These are phyloP conservation scores for Aspergillus chevalieri DNA, from an alignment of 2,329 filamentous ascomycete species.

Conservation along the genomic window DNA sequence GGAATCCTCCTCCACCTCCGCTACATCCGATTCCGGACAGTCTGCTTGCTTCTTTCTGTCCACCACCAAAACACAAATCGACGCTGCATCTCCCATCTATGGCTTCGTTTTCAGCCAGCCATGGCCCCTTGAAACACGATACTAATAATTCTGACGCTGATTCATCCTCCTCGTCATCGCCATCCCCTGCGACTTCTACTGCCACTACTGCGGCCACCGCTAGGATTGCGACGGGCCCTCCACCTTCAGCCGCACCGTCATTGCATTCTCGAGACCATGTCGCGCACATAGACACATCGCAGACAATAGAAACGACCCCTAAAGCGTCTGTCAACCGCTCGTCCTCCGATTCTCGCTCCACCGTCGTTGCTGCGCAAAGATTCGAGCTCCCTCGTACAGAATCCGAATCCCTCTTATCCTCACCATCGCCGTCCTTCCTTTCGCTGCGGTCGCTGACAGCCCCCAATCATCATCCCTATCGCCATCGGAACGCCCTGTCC, in stretches of 20 bases:
- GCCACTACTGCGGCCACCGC: conserved; percentile 13
- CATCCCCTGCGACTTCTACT: conserved; percentile 15
- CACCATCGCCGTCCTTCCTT: conserved; percentile 26
- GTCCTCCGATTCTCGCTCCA: neutral
- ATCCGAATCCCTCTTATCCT: conserved; percentile 9
- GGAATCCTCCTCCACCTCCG: conserved; percentile 10
- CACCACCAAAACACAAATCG: neutral
- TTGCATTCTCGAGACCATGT: conserved; percentile 40
- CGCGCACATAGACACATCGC: conserved; percentile 37
- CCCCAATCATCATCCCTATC: conserved; percentile 15
- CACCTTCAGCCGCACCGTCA: conserved; percentile 9
- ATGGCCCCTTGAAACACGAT: conserved; percentile 12
- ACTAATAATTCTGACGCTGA: conserved; percentile 1
- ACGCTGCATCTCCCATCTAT: conserved; percentile 7
- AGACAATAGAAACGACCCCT: conserved; percentile 21
- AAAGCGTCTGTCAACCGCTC: neutral
- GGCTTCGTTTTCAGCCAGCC: conserved; percentile 12
- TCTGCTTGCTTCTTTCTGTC: neutral
- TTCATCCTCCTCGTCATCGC: conserved; percentile 15
- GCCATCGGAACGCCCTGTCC: conserved; percentile 50
- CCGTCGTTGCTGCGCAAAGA: conserved; percentile 6
- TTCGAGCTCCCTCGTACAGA: conserved; percentile 21
- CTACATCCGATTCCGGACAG: conserved; percentile 23
- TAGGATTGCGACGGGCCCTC: conserved; percentile 20
- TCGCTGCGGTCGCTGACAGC: conserved; percentile 26